Base-by-base conservation (phyloP, 305 asterid genomes). In the Fraxinus xanthoxyloides region DNA sequence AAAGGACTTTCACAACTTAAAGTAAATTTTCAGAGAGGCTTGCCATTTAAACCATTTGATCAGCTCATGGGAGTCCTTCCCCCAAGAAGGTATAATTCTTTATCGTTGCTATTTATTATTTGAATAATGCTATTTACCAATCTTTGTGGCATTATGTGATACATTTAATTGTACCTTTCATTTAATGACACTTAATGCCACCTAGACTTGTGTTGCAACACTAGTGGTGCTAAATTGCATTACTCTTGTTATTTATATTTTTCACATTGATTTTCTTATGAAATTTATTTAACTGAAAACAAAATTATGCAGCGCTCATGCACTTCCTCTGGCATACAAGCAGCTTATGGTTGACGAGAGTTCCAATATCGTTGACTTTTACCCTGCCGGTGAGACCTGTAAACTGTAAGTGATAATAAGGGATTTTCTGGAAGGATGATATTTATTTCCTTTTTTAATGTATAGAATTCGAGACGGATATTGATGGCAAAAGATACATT, bases 41-140 rank as follows among this genome's bases (percentile, higher is more conserved):
- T 40, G 1, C 97, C 97, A 4, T 87, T 92, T 70, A 85, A 87
- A 75, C 94, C 97, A 0, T 89, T 89, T 74, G 93, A 89, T 48
- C 94, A 92, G 43, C 90, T 92, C 0, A 84, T 92, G 92, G 93
- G 85, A 4, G 97, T 92, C 26, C 91, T 92, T 34, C 94, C 93
- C 4, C 92, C 93, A 0, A 61, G 78, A 82, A 90, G 94, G 96
- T 90, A 43, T 63, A 9, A 7, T 15, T 78, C 7, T 15, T 8
- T 67, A 23, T 65, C 15, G 0, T n/a, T 77, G 21, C 26, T 72
- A 32, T 32, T 7, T 72, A 72, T 17, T 72, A 34, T 34, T 31
- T 21, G n/a, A 54, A 54, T 46, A 9, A 15, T 46, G 59, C 59
- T 46, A 46, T 46, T 3, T 46, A 4, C 59, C 59, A 46, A 46